These are phyloP conservation scores for Blastobotrys malaysiensis DNA, from an alignment of 1,139 yeast genomes.

Conservation along the genomic window DNA sequence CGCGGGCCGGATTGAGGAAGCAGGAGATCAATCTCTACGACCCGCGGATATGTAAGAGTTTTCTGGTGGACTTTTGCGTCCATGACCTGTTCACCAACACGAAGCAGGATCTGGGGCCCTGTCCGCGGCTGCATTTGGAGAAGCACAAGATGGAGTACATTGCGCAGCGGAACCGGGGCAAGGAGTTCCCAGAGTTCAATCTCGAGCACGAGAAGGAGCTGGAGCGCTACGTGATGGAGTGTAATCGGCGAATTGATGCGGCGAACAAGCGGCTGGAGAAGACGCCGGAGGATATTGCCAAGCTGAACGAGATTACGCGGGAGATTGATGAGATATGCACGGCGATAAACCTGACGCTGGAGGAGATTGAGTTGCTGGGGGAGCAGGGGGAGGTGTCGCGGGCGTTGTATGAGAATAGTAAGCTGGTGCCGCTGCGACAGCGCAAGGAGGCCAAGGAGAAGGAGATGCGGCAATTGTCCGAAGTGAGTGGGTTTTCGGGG, in stretches of 20 bases:
- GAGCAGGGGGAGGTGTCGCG: constrained; percentile 47
- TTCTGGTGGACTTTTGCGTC: constrained; percentile 83
- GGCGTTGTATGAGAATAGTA: constrained; percentile 43
- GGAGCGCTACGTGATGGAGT: constrained; percentile 54
- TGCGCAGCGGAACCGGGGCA: constrained; percentile 51
- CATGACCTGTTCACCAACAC: constrained; percentile 80
- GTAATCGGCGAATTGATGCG: constrained; percentile 58
- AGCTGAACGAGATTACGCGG: constrained; percentile 55
- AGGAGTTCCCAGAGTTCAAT: constrained; percentile 62
- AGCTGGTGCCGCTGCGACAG: constrained; percentile 38
- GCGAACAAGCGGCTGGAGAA: constrained; percentile 69
- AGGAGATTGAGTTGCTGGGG: constrained; percentile 60
- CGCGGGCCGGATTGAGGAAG: constrained; percentile 29
- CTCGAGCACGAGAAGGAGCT: constrained; percentile 56
- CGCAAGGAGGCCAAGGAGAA: constrained; percentile 40
- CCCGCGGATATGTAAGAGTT: constrained; percentile 70
- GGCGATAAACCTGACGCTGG: constrained; percentile 59
- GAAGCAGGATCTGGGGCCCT: constrained; percentile 75
- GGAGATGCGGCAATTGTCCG: constrained; percentile 55
- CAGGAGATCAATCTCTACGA: constrained; percentile 44
- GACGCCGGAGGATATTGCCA: constrained; percentile 69
- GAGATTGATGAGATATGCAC: constrained; percentile 66
- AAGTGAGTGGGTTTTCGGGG: constrained; percentile 76
- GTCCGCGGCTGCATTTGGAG: constrained; percentile 73
- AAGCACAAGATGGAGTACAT: constrained; percentile 70